Conservation (phyloP, 1,284 basidiomycete species). For the Cutaneotrichosporon sp. region DNA sequence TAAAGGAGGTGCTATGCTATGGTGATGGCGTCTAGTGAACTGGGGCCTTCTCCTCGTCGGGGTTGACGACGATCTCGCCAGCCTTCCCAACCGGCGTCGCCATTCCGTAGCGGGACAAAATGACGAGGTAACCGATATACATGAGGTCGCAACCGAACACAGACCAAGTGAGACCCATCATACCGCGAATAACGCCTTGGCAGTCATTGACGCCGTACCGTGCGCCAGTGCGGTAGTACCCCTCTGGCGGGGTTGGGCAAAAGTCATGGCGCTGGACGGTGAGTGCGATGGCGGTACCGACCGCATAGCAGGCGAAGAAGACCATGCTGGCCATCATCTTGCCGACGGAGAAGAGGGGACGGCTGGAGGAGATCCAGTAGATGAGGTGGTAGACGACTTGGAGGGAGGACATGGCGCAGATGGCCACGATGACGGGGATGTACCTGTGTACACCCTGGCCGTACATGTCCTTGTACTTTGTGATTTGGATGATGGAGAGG, state of each 20-base stretch:
- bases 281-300: slow-evolving; percentile 31
- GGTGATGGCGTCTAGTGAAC: slow-evolving; percentile 10
- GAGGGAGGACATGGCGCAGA: slow-evolving; percentile 30
- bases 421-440: slow-evolving; percentile 34
- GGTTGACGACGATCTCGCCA: slow-evolving; percentile 12
- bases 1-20: neutral
- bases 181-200: slow-evolving; percentile 31
- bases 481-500: slow-evolving; percentile 34
- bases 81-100: slow-evolving; percentile 26
- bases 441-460: slow-evolving; percentile 16
- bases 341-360: slow-evolving; percentile 23
- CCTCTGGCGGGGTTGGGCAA: neutral
- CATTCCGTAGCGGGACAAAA: slow-evolving; percentile 26
- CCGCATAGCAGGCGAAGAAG: slow-evolving; percentile 31
- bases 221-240: slow-evolving; percentile 22
- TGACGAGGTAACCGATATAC: slow-evolving; percentile 29
- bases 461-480: slow-evolving; percentile 22
- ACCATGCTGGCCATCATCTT: slow-evolving; percentile 23
- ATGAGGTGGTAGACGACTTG: slow-evolving; percentile 27
- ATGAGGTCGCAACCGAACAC: slow-evolving; percentile 30
- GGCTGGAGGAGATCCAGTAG: slow-evolving; percentile 25
- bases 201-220: slow-evolving; percentile 23
- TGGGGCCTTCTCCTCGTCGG: slow-evolving; percentile 11
- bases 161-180: slow-evolving; percentile 21
- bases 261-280: slow-evolving; percentile 22